These are phyloP conservation scores for Zanthoxylum bungeanum DNA, from an alignment of 345 rosid genomes.

Conservation along the genomic window DNA sequence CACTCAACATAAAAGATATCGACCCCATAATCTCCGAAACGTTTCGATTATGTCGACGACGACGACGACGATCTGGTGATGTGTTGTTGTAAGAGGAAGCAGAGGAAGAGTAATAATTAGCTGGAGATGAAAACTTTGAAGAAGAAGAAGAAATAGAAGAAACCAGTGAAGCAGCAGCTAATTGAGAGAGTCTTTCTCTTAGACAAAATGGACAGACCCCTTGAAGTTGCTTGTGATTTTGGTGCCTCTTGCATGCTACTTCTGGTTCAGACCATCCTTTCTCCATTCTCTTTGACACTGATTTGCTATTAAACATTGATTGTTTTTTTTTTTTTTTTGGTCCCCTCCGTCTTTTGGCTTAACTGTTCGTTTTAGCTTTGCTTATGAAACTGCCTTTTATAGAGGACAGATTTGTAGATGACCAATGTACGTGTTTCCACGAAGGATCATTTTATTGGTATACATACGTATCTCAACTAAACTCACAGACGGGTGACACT, in stretches of 20 bases:
- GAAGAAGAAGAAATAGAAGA: not conserved
- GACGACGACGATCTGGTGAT: conserved; percentile 34
- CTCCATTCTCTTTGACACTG: not conserved
- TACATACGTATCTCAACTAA: too few relatives aligned
- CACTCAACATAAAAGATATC: conserved; percentile 36
- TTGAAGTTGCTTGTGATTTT: conserved; percentile 18
- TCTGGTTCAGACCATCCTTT: conserved; percentile 29
- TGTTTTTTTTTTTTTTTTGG: not conserved
- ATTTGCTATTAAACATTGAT: not conserved
- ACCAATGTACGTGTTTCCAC: not conserved
- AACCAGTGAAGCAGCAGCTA: not conserved
- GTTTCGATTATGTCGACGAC: conserved; percentile 34
- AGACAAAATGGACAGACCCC: conserved; percentile 51
- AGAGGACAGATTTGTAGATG: not conserved
- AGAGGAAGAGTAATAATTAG: not conserved
- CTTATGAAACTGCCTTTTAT: not conserved
- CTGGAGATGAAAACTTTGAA: conserved; percentile 6
- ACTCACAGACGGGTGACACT: not conserved
- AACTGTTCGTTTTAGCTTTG: not conserved
- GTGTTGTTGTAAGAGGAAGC: conserved; percentile 11
- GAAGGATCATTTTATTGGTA: not conserved
- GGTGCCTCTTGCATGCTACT: conserved; percentile 33
- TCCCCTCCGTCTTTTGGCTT: too few relatives aligned
- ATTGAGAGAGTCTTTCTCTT: conserved; percentile 30
- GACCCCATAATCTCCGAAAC: conserved; percentile 35